These are phyloP conservation scores for Cocos nucifera DNA, from an alignment of 176 grass and related monocot genomes.

Conservation along the genomic window DNA sequence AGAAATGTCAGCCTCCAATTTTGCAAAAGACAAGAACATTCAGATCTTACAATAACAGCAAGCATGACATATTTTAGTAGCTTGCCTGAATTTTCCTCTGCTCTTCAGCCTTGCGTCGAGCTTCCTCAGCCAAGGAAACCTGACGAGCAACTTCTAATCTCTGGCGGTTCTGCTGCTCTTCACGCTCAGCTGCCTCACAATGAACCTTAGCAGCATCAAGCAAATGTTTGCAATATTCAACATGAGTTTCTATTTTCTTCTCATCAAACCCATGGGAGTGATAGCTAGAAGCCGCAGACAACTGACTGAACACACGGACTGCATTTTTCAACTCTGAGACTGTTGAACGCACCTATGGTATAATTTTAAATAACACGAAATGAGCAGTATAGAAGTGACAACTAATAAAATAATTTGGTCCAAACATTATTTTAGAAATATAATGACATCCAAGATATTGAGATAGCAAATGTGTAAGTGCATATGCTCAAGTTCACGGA, in stretches of 20 bases:
- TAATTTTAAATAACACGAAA: not conserved
- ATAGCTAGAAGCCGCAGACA: conserved; percentile 60
- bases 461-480: too few relatives aligned
- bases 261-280: conserved; percentile 97
- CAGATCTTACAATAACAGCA: too few relatives aligned
- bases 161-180: conserved; percentile 90
- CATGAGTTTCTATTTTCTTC: conserved; percentile 90
- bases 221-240: conserved; percentile 94
- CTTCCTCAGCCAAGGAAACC: conserved; percentile 88
- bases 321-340: conserved; percentile 86
- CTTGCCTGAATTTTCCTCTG: conserved; percentile 81
- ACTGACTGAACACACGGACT: conserved; percentile 72
- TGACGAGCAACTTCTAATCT: conserved; percentile 86
- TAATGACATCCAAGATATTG: too few relatives aligned
- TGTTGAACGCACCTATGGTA: conserved; percentile 61
- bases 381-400: not conserved
- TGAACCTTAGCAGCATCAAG: conserved; percentile 95
- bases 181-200: conserved; percentile 76
- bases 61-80: not conserved
- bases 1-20: not conserved
- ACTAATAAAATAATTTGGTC: not conserved
- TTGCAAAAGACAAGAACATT: not conserved
- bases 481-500: too few relatives aligned
- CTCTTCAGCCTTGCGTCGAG: conserved; percentile 80
- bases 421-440: not conserved